These are phyloP conservation scores for Rhizomucor pusillus DNA, from an alignment of 371 early-diverging fungal species.

Conservation along the genomic window DNA sequence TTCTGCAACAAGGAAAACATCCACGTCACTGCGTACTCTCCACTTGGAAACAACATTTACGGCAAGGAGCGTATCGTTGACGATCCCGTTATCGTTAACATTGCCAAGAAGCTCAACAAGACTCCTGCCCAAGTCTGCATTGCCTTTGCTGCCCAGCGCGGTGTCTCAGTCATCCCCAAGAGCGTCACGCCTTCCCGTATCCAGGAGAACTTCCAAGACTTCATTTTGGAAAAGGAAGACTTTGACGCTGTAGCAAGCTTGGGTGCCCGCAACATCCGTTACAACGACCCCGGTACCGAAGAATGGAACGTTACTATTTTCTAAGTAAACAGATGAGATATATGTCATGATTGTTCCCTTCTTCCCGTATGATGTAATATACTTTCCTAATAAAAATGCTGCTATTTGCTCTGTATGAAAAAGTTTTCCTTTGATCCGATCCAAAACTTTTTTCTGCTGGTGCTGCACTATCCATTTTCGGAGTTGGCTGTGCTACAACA, in stretches of 20 bases:
- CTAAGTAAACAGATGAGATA: slow-evolving; percentile 13
- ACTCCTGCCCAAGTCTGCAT: slow-evolving; percentile 78
- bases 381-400: no score
- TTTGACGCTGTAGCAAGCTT: slow-evolving; percentile 32
- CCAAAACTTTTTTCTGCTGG: no score
- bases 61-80: slow-evolving; percentile 68
- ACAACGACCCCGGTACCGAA: slow-evolving; percentile 43
- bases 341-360: no score
- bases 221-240: slow-evolving; percentile 50
- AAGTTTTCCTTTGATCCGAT: no score
- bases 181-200: slow-evolving; percentile 50
- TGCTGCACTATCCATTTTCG: no score
- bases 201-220: slow-evolving; percentile 54
- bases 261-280: slow-evolving; percentile 37
- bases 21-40: slow-evolving; percentile 40
- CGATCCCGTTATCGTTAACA: slow-evolving; percentile 49
- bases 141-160: slow-evolving; percentile 75
- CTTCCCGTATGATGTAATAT: no score
- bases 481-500: no score
- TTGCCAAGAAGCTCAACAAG: slow-evolving; percentile 65
- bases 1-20: slow-evolving; percentile 34
- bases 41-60: slow-evolving; percentile 62
- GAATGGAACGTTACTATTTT: slow-evolving; percentile 38
- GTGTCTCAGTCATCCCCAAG: slow-evolving; percentile 60
- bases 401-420: no score